These are phyloP conservation scores for Phaeolepiota aurea DNA, from an alignment of 768 basidiomycete genomes.

Conservation along the genomic window DNA sequence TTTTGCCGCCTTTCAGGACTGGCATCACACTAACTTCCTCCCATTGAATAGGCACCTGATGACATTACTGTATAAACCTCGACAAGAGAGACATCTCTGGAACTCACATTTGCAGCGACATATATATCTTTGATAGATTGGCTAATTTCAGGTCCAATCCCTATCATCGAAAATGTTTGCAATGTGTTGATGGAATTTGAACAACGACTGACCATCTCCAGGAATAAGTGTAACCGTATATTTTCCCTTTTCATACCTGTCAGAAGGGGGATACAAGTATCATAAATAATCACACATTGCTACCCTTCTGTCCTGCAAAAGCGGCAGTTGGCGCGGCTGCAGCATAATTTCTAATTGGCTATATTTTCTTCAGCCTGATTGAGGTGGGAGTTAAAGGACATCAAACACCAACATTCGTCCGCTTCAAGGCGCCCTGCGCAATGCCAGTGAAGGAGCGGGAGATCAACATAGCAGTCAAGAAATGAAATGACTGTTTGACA, in stretches of 20 bases:
- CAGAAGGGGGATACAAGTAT: neutral
- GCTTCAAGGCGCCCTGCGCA: slow-evolving; percentile 42
- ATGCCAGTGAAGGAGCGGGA: slow-evolving; percentile 47
- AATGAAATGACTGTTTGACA: slow-evolving; percentile 8
- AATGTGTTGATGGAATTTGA: neutral
- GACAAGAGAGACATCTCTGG: too few relatives aligned
- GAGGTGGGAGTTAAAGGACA: slow-evolving; percentile 8
- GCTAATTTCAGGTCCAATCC: slow-evolving; percentile 98
- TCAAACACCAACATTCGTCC: slow-evolving; percentile 34
- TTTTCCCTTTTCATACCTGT: slow-evolving; percentile 70
- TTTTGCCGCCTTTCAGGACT: slow-evolving; percentile 90
- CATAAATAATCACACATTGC: slow-evolving; percentile 45
- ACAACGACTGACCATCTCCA: slow-evolving; percentile 71
- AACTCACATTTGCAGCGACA: slow-evolving; percentile 44
- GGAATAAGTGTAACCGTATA: slow-evolving; percentile 95
- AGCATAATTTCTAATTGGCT: slow-evolving; percentile 61
- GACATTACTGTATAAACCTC: too few relatives aligned
- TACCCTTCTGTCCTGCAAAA: slow-evolving; percentile 84
- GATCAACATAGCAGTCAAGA: slow-evolving; percentile 44
- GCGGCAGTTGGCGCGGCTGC: slow-evolving; percentile 78
- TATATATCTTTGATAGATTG: slow-evolving; percentile 94
- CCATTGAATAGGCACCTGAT: slow-evolving; percentile 95
- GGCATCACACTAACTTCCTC: slow-evolving; percentile 98
- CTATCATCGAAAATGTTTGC: slow-evolving; percentile 27
- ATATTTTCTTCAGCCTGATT: slow-evolving; percentile 4